Evolutionary conservation across 805 yeast species (phyloP).

Genomic region (Kazachstania africana): DNA sequence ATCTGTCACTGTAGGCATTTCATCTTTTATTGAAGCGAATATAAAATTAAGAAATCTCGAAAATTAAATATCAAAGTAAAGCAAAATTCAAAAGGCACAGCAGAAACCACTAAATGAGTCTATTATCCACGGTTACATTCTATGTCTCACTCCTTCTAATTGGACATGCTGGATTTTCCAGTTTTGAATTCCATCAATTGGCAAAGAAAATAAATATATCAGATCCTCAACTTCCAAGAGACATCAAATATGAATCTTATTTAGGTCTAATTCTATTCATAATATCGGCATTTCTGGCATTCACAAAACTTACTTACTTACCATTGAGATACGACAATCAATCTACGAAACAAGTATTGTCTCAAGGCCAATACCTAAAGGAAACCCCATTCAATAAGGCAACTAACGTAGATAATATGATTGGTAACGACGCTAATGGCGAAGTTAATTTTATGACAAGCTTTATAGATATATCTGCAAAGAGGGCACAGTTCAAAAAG

Average conservation of each 20-base stretch:
- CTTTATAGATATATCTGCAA: slow-evolving; percentile 18
- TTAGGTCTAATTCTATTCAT: slow-evolving; percentile 15
- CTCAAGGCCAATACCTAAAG: slow-evolving; percentile 16
- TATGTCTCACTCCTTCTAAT: slow-evolving; percentile 11
- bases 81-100: no score
- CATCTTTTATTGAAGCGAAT: no score
- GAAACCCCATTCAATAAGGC: slow-evolving; percentile 23
- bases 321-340: slow-evolving; percentile 11
- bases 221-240: slow-evolving; percentile 13
- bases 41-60: no score
- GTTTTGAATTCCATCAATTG: slow-evolving; percentile 24
- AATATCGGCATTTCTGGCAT: slow-evolving; percentile 17
- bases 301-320: slow-evolving; percentile 13
- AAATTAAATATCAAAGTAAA: no score
- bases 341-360: slow-evolving; percentile 5
- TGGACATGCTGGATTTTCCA: slow-evolving; percentile 24
- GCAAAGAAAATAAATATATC: slow-evolving; percentile 8
- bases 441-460: slow-evolving; percentile 19
- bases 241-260: slow-evolving; percentile 20
- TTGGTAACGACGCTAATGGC: slow-evolving; percentile 21
- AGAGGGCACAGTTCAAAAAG: slow-evolving; percentile 12
- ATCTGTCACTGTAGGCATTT: no score
- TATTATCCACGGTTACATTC: no score
- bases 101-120: no score
- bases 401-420: slow-evolving; percentile 19